Conservation (phyloP, 192 early-diverging fungal genomes). For the Linnemannia elongata region DNA sequence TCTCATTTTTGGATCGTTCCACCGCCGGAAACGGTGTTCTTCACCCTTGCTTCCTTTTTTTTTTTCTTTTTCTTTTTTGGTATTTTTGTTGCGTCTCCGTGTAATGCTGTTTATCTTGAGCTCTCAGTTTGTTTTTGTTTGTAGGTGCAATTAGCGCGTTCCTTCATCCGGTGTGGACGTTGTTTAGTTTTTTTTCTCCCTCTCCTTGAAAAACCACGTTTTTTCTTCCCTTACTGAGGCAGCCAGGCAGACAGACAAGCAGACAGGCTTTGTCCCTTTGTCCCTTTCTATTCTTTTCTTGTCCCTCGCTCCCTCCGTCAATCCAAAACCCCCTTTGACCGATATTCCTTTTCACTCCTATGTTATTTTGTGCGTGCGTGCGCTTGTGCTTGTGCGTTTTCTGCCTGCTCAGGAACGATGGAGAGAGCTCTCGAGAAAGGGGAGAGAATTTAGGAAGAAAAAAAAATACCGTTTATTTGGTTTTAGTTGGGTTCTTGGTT, state of each 20-base stretch:
- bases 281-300: conserved; percentile 14
- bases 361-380: background rate
- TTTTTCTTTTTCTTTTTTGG: background rate
- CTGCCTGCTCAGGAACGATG: background rate
- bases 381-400: too few relatives aligned
- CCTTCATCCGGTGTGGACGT: conserved; percentile 5
- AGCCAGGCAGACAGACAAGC: background rate
- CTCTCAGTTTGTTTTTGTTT: background rate
- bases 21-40: conserved; percentile 4
- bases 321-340: conserved; percentile 11
- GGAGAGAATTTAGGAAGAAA: background rate
- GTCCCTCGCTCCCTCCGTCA: background rate
- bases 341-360: background rate
- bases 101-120: background rate
- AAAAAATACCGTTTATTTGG: background rate
- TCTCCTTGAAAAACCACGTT: conserved; percentile 41
- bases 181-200: background rate
- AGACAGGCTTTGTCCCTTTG: background rate
- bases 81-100: background rate
- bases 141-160: background rate
- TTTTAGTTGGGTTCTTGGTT: background rate
- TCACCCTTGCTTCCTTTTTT: background rate
- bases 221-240: conserved; percentile 12
- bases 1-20: conserved; percentile 5
- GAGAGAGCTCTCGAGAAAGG: background rate